A percentile compares a stretch with the other conserved stretches of the same genome.
phyloP scores from a whole-genome alignment of 176 grass and related monocot species.

The maize (Zea mays) region DNA sequence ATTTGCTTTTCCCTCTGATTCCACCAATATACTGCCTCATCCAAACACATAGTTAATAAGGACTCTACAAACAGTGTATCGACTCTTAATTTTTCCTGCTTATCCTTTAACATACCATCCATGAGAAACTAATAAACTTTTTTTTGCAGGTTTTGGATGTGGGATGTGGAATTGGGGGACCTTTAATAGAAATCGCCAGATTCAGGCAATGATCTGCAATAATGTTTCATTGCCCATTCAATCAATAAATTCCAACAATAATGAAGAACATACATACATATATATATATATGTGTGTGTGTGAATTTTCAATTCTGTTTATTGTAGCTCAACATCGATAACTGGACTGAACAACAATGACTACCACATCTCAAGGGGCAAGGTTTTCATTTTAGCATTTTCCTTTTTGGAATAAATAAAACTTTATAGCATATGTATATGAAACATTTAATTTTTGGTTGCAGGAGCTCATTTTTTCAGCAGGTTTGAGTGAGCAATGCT shows the following conservation, averaged over 20 bases:
- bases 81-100: too few species aligned
- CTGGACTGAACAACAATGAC: conserved; percentile 68
- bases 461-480: conserved; percentile 52
- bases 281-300: too few species aligned
- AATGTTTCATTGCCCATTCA: background rate
- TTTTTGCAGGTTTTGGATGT: conserved; percentile 59
- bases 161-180: conserved; percentile 86
- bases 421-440: background rate
- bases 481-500: conserved; percentile 28
- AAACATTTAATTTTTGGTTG: background rate
- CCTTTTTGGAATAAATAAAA: background rate
- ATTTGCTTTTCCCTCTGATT: background rate
- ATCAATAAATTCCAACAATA: background rate
- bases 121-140: background rate
- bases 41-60: background rate
- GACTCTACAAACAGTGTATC: background rate
- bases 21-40: background rate
- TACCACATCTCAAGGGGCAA: conserved; percentile 70
- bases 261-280: background rate
- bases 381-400: conserved; percentile 24
- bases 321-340: conserved; percentile 51
- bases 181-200: conserved; percentile 70
- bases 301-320: background rate
- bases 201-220: conserved; percentile 50
- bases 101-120: too few species aligned